Evolutionary conservation across 2,329 filamentous ascomycete genomes (phyloP), one percentile per base, ranked within the genome.

Genomic region (Aureobasidium sp.): DNA sequence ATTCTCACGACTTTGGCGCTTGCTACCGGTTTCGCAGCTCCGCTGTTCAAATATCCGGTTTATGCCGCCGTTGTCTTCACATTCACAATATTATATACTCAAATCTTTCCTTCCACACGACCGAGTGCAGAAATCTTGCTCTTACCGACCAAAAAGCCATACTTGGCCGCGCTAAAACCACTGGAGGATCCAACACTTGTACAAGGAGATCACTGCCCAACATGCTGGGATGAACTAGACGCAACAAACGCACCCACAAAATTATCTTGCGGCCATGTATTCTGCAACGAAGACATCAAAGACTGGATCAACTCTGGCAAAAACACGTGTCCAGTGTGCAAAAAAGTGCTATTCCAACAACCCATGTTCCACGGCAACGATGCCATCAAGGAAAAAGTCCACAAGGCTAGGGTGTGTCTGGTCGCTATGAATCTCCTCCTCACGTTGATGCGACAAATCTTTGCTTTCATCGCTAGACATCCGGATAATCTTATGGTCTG

Each of bases 301-400:
- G 15, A 13, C 7, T 61, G 58, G 58, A 27, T 61, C 13, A 31
- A 61, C 10, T 38, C 45, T 13, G n/a, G 45, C 31, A 61, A 51
- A 40, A 50, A 50, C 33, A 50, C 42, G 8, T 51, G 58, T 25
- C 45, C 58, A n/a, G 23, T 61, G 5, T 61, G 45, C 45, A 61
- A 61, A 15, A 50, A 16, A 6, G 31, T 50, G 9, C 42, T 61
- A 2, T 61, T 50, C n/a, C 33, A 16, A 16, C 58, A 61, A 61
- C 15, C 31, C 1, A 36, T 40, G 2, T 42, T 51, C 15, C 31
- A 25, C 27, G 56, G 43, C 16, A 27, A 60, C 0, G 56, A 60
- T 2, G 25, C 31, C 4, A 38, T 50, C 7, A 9, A 20, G 1
- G 43, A 50, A 29, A 60, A 38, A 9, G n/a, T 60, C 11, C 56